These are phyloP conservation scores for Aurifilum marmelostoma DNA, from an alignment of 2,329 filamentous ascomycete genomes.

Conservation along the genomic window DNA sequence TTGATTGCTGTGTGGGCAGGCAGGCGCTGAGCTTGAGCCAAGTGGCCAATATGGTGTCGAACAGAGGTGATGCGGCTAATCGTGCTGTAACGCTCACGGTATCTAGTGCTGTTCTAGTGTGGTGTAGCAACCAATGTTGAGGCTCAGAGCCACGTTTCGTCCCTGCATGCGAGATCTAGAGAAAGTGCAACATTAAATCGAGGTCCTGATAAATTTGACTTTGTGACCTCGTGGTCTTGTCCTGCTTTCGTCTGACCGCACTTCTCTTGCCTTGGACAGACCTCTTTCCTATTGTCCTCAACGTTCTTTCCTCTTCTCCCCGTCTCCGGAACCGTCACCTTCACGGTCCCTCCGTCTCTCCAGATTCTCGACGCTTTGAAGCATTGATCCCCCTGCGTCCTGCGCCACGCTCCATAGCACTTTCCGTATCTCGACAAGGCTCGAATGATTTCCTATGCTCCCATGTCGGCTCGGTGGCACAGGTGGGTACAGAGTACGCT, in stretches of 20 bases:
- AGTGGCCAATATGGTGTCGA: background rate
- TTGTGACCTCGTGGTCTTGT: background rate
- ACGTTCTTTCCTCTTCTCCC: background rate
- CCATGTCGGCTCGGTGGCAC: background rate
- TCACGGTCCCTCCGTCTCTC: background rate
- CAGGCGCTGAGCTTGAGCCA: background rate
- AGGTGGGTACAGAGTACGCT: background rate
- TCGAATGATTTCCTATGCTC: background rate
- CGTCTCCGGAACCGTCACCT: background rate
- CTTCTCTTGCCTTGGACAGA: background rate
- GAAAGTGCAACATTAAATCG: background rate
- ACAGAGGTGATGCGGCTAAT: background rate
- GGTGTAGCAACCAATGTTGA: background rate
- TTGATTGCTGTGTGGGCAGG: background rate
- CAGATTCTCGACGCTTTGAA: background rate
- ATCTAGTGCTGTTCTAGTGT: background rate
- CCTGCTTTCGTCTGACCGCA: background rate
- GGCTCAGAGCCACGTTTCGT: constrained; percentile 9
- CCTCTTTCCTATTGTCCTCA: background rate
- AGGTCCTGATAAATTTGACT: background rate
- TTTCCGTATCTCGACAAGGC: constrained; percentile 5
- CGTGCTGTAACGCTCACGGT: background rate
- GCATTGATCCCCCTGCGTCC: constrained; percentile 7
- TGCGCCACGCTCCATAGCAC: background rate
- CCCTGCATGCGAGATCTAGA: constrained; percentile 1